These are phyloP conservation scores for Chalaropsis thielavioides DNA, from an alignment of 2,329 filamentous ascomycete species.

Conservation along the genomic window DNA sequence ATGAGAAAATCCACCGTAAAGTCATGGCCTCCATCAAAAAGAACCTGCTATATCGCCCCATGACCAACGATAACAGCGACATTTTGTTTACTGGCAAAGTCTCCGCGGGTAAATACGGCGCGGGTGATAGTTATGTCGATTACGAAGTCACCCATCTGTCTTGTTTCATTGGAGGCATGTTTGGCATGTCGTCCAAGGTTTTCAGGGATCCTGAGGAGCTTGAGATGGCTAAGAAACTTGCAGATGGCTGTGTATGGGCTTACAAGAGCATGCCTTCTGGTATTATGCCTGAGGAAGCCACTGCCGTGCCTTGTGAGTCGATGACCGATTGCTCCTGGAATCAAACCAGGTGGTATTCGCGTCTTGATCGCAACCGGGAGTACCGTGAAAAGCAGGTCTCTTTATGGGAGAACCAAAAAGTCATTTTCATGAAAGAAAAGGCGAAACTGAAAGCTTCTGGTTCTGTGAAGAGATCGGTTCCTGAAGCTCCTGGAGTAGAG, in stretches of 20 bases:
- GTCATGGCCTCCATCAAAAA: slow-evolving; percentile 54
- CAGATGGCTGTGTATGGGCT: slow-evolving; percentile 56
- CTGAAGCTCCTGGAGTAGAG: not conserved
- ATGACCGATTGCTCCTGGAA: slow-evolving; percentile 38
- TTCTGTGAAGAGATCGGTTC: not conserved
- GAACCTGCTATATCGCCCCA: slow-evolving; percentile 63
- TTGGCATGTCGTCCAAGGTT: slow-evolving; percentile 48
- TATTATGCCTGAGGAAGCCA: slow-evolving; percentile 47
- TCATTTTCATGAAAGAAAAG: slow-evolving; percentile 16
- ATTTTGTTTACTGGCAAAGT: slow-evolving; percentile 60
- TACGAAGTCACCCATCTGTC: slow-evolving; percentile 51
- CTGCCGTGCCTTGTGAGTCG: slow-evolving; percentile 33
- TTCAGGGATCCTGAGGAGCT: slow-evolving; percentile 45
- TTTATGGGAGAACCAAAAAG: slow-evolving; percentile 23
- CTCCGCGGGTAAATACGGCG: slow-evolving; percentile 31
- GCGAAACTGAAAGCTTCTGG: not conserved
- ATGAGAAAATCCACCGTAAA: slow-evolving; percentile 56
- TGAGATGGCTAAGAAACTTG: slow-evolving; percentile 48
- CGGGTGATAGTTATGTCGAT: slow-evolving; percentile 30
- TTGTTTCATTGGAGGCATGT: slow-evolving; percentile 59
- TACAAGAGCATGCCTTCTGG: slow-evolving; percentile 46
- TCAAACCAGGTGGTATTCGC: slow-evolving; percentile 34
- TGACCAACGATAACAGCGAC: slow-evolving; percentile 48
- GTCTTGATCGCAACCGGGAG: slow-evolving; percentile 33
- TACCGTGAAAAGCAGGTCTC: slow-evolving; percentile 31